Conservation (phyloP, 2,329 filamentous ascomycete species). For the Fusarium coffeatum region DNA sequence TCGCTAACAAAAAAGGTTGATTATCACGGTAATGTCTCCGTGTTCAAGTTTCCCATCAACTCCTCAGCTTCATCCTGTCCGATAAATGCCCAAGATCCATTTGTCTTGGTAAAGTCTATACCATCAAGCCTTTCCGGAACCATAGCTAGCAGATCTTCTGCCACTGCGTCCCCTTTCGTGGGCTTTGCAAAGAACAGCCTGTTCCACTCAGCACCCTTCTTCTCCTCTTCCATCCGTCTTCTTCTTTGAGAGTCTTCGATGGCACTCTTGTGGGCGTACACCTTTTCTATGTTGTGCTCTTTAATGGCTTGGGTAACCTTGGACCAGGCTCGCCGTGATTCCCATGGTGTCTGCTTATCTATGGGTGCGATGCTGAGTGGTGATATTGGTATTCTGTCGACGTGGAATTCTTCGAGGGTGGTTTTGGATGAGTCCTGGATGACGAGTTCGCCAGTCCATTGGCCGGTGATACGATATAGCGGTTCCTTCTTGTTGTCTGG, state of each 20-base stretch:
- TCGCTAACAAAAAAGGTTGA: conserved; percentile 47
- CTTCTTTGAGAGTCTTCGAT: conserved; percentile 86
- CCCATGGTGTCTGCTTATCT: conserved; percentile 80
- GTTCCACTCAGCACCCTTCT: conserved; percentile 47
- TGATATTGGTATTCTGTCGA: conserved; percentile 11
- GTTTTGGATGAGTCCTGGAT: conserved; percentile 7
- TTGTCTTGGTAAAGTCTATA: not conserved
- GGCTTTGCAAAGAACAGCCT: conserved; percentile 27
- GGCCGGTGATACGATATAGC: conserved; percentile 1
- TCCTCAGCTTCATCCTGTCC: conserved; percentile 1
- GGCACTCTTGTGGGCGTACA: conserved; percentile 77
- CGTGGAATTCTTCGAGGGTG: conserved; percentile 4
- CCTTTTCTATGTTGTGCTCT: conserved; percentile 78
- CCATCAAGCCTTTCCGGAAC: not conserved
- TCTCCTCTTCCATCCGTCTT: conserved; percentile 75
- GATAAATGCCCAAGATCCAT: conserved; percentile 13
- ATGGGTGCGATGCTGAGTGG: conserved; percentile 47
- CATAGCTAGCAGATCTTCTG: not conserved
- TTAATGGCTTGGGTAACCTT: conserved; percentile 78
- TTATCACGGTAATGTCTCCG: conserved; percentile 52
- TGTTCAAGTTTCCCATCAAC: not conserved
- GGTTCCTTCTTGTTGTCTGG: conserved; percentile 2
- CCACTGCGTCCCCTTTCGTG: not conserved
- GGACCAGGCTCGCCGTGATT: conserved; percentile 83
- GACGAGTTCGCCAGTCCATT: conserved; percentile 6